phyloP scores from a whole-genome alignment of 1,139 yeast genomes.

The Yamadazyma blattariae region DNA sequence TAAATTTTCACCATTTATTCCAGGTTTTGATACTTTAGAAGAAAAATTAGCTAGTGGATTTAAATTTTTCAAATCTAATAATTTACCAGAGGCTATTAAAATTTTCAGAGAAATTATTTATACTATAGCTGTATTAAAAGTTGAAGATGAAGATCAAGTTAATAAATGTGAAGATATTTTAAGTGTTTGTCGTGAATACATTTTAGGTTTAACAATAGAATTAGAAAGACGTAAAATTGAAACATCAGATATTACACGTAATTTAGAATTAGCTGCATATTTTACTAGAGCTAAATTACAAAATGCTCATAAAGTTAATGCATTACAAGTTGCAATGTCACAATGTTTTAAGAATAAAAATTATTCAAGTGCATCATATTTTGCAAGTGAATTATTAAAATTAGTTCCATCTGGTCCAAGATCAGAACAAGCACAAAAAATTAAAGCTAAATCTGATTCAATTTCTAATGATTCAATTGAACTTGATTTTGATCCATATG shows the following conservation, averaged over 20 bases:
- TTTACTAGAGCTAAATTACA: conserved; percentile 84
- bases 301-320: conserved; percentile 79
- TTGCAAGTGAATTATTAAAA: conserved; percentile 80
- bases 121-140: conserved; percentile 69
- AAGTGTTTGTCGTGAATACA: conserved; percentile 80
- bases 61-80: conserved; percentile 78
- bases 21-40: conserved; percentile 73
- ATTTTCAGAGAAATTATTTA: conserved; percentile 79
- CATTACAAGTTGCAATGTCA: conserved; percentile 92
- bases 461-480: conserved; percentile 83
- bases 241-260: conserved; percentile 70
- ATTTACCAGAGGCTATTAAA: conserved; percentile 75
- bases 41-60: conserved; percentile 71
- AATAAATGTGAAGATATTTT: conserved; percentile 71
- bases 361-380: conserved; percentile 82
- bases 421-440: conserved; percentile 85
- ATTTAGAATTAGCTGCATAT: conserved; percentile 92
- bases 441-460: conserved; percentile 76
- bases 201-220: conserved; percentile 88
- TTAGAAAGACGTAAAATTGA: conserved; percentile 80
- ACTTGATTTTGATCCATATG: conserved; percentile 88
- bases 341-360: conserved; percentile 87
- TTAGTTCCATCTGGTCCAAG: conserved; percentile 70
- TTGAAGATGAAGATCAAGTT: conserved; percentile 71
- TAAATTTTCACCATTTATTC: conserved; percentile 61